These are phyloP conservation scores for Polymyxa betae DNA, from an alignment of 208 protist genomes.

Conservation along the genomic window DNA sequence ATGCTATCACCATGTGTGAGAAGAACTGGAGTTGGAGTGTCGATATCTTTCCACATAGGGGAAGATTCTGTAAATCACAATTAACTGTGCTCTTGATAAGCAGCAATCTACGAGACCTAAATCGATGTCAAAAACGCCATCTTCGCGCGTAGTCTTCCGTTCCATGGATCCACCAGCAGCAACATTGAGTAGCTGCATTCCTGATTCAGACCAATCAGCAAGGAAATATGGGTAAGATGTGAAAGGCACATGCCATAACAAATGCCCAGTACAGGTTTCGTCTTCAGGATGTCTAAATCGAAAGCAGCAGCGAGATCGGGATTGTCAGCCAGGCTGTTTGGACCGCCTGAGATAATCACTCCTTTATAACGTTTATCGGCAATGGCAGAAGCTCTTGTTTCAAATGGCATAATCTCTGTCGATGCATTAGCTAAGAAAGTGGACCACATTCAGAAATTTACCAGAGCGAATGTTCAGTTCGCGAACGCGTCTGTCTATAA, in stretches of 20 bases:
- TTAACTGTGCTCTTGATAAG: background rate
- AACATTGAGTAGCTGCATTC: constrained; percentile 78
- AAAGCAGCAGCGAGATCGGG: constrained; percentile 82
- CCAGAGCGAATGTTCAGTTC: constrained; percentile 85
- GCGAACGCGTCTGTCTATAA: constrained; percentile 91
- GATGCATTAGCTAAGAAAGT: background rate
- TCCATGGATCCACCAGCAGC: constrained; percentile 84
- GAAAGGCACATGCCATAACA: constrained; percentile 97
- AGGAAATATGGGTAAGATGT: too few relatives aligned
- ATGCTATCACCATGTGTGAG: constrained; percentile 63
- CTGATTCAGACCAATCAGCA: background rate
- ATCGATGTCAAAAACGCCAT: constrained; percentile 87
- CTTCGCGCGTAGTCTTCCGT: constrained; percentile 83
- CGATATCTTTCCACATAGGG: constrained; percentile 38
- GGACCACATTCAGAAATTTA: background rate
- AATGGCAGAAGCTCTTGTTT: constrained; percentile 64
- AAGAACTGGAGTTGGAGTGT: constrained; percentile 42
- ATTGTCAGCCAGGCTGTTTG: constrained; percentile 80
- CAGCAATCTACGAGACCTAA: constrained; percentile 16
- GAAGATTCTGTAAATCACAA: background rate
- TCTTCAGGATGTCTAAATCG: constrained; percentile 60
- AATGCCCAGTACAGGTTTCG: constrained; percentile 90
- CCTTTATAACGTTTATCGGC: constrained; percentile 68
- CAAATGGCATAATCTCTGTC: constrained; percentile 81
- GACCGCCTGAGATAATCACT: constrained; percentile 92